Evolutionary conservation across 495 filamentous ascomycete species (phyloP), one percentile per base, ranked within the genome.

Genomic region (Aspergillus hancockii): DNA sequence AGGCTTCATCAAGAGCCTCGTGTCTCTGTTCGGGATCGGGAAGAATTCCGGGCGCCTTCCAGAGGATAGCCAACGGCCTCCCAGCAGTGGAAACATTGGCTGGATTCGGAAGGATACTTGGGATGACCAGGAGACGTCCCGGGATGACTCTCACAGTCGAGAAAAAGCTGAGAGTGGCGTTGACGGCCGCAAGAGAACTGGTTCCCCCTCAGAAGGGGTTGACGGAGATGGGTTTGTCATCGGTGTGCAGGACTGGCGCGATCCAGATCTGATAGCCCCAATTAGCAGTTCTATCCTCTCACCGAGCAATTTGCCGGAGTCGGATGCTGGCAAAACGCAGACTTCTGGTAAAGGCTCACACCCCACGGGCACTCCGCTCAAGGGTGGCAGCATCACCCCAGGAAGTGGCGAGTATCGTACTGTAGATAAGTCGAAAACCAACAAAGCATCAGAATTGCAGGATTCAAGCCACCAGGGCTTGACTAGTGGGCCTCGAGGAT

Each of bases 161-260:
- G 21, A 46, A 12, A 54, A 54, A 32, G 36, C 19, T 34, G 47
- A 30, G 10, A 46, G 32, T 23, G 52, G 53, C 31, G 49, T 38
- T 8, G 22, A 67, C 41, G 47, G 50, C 55, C 31, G 63, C 54
- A 63, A 71, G 54, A 63, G 60, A 36, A 58, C 64, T 12, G 65
- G 67, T 8, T 52, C 68, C 13, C 49, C 57, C 19, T 47, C 64
- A 14, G 66, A 66, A 31, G 54, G 56, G 40, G 68, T 62, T 31
- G 70, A 79, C 43, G 79, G 75, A 8, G 90, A 93, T 72, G 86
- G 83, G 54, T 96, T 95, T 70, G 84, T 90, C n/a, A 96, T 95
- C 68, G 92, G 92, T 3, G 87, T 95, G 13, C 91, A 96, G 60
- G 92, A 96, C 63, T 96, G 92, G 92, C 85, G 91, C 56, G 92